These are phyloP conservation scores for Xylaria telfairii DNA, from an alignment of 495 filamentous ascomycete genomes.

Conservation along the genomic window DNA sequence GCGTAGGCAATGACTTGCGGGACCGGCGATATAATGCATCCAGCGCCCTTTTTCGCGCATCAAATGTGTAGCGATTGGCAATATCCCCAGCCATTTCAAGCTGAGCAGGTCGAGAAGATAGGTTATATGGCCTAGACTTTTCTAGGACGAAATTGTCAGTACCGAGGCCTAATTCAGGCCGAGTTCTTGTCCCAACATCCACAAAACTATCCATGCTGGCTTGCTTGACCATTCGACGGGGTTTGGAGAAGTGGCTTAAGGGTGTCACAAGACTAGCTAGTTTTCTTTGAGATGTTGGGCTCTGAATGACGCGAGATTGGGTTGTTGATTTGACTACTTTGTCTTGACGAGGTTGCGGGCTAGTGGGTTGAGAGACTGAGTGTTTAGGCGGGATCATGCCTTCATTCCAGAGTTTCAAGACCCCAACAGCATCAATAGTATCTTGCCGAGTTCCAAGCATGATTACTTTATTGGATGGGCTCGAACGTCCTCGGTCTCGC, in stretches of 20 bases:
- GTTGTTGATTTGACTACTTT: not conserved
- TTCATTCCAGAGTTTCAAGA: slow-evolving; percentile 76
- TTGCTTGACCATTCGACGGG: slow-evolving; percentile 40
- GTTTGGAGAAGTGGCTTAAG: slow-evolving; percentile 29
- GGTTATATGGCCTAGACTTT: slow-evolving; percentile 22
- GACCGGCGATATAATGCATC: slow-evolving; percentile 56
- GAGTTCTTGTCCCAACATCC: slow-evolving; percentile 21
- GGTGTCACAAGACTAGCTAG: slow-evolving; percentile 22
- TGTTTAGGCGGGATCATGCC: slow-evolving; percentile 66
- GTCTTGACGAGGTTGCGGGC: slow-evolving; percentile 42
- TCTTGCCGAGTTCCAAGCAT: slow-evolving; percentile 72
- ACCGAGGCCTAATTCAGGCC: slow-evolving; percentile 18
- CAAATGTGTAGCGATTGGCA: slow-evolving; percentile 39
- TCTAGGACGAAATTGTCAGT: not conserved
- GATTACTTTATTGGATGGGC: slow-evolving; percentile 77
- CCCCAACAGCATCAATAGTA: slow-evolving; percentile 73
- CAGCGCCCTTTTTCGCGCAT: slow-evolving; percentile 50
- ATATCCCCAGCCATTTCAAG: slow-evolving; percentile 48
- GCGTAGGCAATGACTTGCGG: slow-evolving; percentile 33
- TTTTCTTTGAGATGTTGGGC: slow-evolving; percentile 23
- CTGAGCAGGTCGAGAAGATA: slow-evolving; percentile 50
- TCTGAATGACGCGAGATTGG: slow-evolving; percentile 30
- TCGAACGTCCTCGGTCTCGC: slow-evolving; percentile 70
- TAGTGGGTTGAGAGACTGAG: slow-evolving; percentile 33
- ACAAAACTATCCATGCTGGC: slow-evolving; percentile 44